A percentile compares a stretch with the other conserved stretches of the same genome.
Evolutionary conservation across 768 basidiomycete species (phyloP).

Genomic region (Naganishia vaughanmartiniae): DNA sequence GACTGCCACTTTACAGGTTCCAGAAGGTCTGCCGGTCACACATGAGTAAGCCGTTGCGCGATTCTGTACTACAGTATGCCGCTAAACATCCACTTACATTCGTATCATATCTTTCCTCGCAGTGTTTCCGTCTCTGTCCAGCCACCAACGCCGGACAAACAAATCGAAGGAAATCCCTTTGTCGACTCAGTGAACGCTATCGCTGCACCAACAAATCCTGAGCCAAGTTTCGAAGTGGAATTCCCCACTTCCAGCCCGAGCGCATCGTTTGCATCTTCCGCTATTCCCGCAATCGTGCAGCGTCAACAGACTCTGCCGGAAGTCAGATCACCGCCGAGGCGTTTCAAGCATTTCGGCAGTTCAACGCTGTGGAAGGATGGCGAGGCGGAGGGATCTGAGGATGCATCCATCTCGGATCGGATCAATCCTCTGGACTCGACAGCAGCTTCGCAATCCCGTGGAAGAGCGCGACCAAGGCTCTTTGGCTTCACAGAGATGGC

Average conservation of each 20-base stretch:
- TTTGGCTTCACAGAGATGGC: constrained; percentile 50
- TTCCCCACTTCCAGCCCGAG: constrained; percentile 16
- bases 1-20: constrained; percentile 4
- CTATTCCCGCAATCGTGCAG: not conserved
- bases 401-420: constrained; percentile 34
- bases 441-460: not conserved
- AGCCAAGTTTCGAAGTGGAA: not conserved
- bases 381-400: constrained; percentile 36
- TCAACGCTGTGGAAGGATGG: constrained; percentile 35
- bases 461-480: constrained; percentile 40
- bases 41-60: not conserved
- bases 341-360: constrained; percentile 21
- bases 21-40: constrained; percentile 2
- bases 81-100: too few relatives aligned
- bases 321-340: constrained; percentile 48
- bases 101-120: too few relatives aligned
- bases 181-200: not conserved
- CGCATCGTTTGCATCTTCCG: not conserved
- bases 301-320: constrained; percentile 44
- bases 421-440: not conserved
- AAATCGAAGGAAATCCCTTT: not conserved
- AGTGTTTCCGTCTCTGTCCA: constrained; percentile 6
- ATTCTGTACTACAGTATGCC: not conserved
- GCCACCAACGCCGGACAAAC: constrained; percentile 23
- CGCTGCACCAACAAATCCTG: not conserved